Evolutionary conservation across 2,329 filamentous ascomycete genomes (phyloP).

Genomic region (Cylindrodendrum hubeiense): DNA sequence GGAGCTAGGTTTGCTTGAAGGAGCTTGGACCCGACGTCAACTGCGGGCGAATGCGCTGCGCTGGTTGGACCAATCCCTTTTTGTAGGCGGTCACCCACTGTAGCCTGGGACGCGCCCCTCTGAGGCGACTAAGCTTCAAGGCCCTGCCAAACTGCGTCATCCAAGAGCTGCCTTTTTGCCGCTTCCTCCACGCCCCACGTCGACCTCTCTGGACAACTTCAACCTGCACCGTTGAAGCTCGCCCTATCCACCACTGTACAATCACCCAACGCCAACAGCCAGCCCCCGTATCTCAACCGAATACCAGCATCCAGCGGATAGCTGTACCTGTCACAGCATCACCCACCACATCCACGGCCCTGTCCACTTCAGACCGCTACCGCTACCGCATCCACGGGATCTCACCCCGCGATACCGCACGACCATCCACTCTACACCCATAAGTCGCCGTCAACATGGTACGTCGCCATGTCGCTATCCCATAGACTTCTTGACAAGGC

Average conservation of each 20-base stretch:
- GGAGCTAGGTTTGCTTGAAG: slow-evolving; percentile 27
- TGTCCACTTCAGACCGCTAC: slow-evolving; percentile 33
- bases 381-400: slow-evolving; percentile 7
- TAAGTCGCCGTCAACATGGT: slow-evolving; percentile 37
- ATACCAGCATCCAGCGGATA: not conserved
- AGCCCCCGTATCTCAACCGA: not conserved
- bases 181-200: slow-evolving; percentile 36
- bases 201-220: slow-evolving; percentile 27
- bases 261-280: not conserved
- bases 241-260: slow-evolving; percentile 16
- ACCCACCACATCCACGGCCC: not conserved
- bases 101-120: not conserved
- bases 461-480: not conserved
- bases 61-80: slow-evolving; percentile 24
- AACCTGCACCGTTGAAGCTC: slow-evolving; percentile 28
- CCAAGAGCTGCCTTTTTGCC: slow-evolving; percentile 48
- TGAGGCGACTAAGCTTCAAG: slow-evolving; percentile 5
- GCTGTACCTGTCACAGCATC: not conserved
- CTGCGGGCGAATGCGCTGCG: slow-evolving; percentile 12
- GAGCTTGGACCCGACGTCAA: slow-evolving; percentile 30
- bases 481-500: not conserved
- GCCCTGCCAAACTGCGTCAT: slow-evolving; percentile 48
- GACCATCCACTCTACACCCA: slow-evolving; percentile 10
- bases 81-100: slow-evolving; percentile 20
- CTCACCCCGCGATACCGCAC: slow-evolving; percentile 23